phyloP scores from a whole-genome alignment of 2,329 filamentous ascomycete genomes.

The Pseudocercospora crystallina region DNA sequence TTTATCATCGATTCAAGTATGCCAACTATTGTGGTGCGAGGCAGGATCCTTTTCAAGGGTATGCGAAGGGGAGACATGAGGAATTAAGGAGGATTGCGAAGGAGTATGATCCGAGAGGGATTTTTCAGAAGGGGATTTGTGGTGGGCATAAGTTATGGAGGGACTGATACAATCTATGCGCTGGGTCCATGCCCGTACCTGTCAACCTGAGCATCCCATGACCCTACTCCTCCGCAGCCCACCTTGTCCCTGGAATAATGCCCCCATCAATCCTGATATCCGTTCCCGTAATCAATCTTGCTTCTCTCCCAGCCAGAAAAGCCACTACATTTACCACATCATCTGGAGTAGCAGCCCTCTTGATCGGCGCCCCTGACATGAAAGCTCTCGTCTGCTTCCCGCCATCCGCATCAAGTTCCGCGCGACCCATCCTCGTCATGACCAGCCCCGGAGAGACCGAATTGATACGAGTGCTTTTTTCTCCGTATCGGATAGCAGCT shows the following conservation, averaged over 20 bases:
- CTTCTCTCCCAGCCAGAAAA: slow-evolving; percentile 3
- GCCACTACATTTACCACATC: slow-evolving; percentile 10
- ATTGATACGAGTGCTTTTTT: slow-evolving; percentile 11
- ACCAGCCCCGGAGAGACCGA: slow-evolving; percentile 8
- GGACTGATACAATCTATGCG: no score
- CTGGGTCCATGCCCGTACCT: no score
- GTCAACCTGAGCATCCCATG: no score
- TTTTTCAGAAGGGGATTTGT: slow-evolving; percentile 10
- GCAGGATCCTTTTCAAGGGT: slow-evolving; percentile 18
- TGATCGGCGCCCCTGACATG: neutral
- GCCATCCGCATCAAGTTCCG: slow-evolving; percentile 1
- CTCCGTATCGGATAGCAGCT: slow-evolving; percentile 1
- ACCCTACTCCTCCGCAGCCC: neutral
- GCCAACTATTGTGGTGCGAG: slow-evolving; percentile 18
- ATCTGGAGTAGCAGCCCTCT: slow-evolving; percentile 4
- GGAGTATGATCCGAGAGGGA: slow-evolving; percentile 17
- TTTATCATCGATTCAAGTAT: slow-evolving; percentile 1
- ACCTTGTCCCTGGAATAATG: neutral
- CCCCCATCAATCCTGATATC: slow-evolving; percentile 14
- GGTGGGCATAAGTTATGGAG: no score
- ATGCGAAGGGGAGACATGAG: slow-evolving; percentile 17
- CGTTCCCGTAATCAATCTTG: slow-evolving; percentile 7
- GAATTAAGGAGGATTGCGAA: slow-evolving; percentile 11
- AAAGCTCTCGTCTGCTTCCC: neutral
- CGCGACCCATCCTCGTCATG: slow-evolving; percentile 9